A percentile compares a stretch with the other conserved stretches of the same genome.
Evolutionary conservation across 495 filamentous ascomycete genomes (phyloP).

Genomic region (Tuber aestivum): DNA sequence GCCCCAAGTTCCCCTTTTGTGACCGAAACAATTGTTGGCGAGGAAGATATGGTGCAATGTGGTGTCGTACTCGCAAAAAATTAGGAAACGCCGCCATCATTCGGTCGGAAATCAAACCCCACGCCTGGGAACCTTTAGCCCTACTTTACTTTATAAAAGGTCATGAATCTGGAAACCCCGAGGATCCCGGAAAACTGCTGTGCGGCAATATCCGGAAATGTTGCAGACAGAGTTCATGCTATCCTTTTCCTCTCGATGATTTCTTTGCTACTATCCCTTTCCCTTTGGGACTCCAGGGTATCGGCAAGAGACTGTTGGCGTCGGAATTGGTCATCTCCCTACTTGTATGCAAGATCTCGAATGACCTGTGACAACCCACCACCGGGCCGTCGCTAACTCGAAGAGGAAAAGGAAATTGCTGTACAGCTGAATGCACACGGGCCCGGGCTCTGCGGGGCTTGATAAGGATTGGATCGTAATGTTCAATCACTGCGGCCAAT

Average conservation of each 20-base stretch:
- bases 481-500: background rate
- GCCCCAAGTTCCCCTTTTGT: background rate
- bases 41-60: background rate
- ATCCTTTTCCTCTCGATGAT: background rate
- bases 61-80: background rate
- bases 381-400: background rate
- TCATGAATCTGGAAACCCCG: background rate
- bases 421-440: background rate
- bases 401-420: background rate
- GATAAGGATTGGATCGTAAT: background rate
- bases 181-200: background rate
- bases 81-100: background rate
- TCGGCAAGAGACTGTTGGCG: background rate
- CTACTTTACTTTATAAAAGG: background rate
- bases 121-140: background rate
- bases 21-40: background rate
- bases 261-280: background rate
- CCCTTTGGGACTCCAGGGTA: background rate
- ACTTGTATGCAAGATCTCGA: background rate
- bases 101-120: background rate
- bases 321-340: background rate
- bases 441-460: background rate
- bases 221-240: background rate
- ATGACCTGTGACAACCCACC: background rate
- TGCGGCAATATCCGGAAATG: background rate